Evolutionary conservation across 1,284 basidiomycete species (phyloP), one percentile per base, ranked within the genome.

Genomic region (Inonotus hispidus): DNA sequence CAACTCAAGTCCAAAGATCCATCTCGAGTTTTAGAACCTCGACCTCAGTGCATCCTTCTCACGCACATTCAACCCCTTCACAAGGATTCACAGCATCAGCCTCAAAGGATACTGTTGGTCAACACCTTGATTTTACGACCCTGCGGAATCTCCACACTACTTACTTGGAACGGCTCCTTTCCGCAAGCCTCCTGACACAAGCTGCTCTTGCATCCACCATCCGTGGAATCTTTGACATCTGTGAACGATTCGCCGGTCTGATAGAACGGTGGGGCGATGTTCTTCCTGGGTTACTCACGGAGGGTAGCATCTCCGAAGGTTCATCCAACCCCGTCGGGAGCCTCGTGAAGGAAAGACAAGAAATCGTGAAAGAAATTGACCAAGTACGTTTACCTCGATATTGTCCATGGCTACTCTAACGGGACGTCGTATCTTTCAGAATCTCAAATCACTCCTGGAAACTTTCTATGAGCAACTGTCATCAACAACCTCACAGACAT

Each of bases 261-360:
- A 83, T 95, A 0, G 93, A 95, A 72, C 76, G 92, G 53, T 96
- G 93, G 93, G 91, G 91, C 0, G 92, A 95, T 69, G 84, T 95
- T 2, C 75, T 95, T 1, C 93, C 93, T 10, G 90, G 88, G 0
- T 76, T 95, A 46, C 73, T 95, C 43, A 86, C 85, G 64, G 92
- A 93, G 67, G 90, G 89, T 25, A 90, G 87, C 68, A 70, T 89
- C 53, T 76, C 77, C 3, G 69, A 69, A 3, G 81, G 81, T 14
- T 81, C 76, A 2, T 76, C 74, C 16, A 79, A 82, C 58, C 77
- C 78, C 59, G 82, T 92, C 8, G 90, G 87, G 3, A 75, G 75
- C 43, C 78, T 87, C 79, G 88, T 94, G 0, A 78, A 79, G 65
- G 87, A 92, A 67, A 80, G 92, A 53, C 81, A 82, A 71, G 68